Base-by-base conservation (phyloP, 2,329 filamentous ascomycete genomes). In the Fusarium liriodendri region DNA sequence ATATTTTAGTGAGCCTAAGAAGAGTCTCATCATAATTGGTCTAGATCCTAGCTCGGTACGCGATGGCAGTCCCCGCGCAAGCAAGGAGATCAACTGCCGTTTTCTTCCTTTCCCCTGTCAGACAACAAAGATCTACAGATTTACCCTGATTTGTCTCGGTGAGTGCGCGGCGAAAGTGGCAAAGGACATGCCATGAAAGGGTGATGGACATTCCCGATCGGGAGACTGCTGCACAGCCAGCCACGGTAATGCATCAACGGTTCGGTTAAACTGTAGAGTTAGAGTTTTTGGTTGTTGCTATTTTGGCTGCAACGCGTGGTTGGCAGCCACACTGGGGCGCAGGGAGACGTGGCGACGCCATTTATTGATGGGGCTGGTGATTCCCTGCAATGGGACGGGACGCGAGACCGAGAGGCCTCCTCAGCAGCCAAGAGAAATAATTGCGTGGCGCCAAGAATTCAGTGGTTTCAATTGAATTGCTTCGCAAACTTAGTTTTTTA, bases 291-390 rank as follows among this genome's bases (percentile, higher is more conserved):
- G 38, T 54, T 29, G 8, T 32, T 69, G 42, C 67, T 74, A 74
- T 74, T 74, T 74, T 33, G n/a, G 62, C 59, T 40, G 25, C 20
- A 40, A 71, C 37, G 33, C 52, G 47, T 42, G 22, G 32, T 20
- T 33, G 70, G 45, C 57, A 72, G 57, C 65, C 69, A 65, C 57
- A 38, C 42, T 13, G 22, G 50, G 60, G 60, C 60, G 60, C 45
- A 62, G 60, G 33, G 32, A 40, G 33, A 14, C 22, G 33, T 58
- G 55, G 55, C 20, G 55, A 58, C 55, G 55, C 55, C 20, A 52
- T 32, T 20, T 32, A 52, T 52, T 14, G 6, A 52, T 52, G 27
- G 47, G 47, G 27, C 47, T 32, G 47, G 27, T 52, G 47, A 32
- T 27, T 18, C 45, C 47, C 18, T 52, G 27, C 27, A 6, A 14